A percentile compares a stretch with the other conserved stretches of the same genome.
These are phyloP conservation scores for Mayamaea pseudoterrestris DNA, from an alignment of 108 stramenopile genomes.

Conservation along the genomic window DNA sequence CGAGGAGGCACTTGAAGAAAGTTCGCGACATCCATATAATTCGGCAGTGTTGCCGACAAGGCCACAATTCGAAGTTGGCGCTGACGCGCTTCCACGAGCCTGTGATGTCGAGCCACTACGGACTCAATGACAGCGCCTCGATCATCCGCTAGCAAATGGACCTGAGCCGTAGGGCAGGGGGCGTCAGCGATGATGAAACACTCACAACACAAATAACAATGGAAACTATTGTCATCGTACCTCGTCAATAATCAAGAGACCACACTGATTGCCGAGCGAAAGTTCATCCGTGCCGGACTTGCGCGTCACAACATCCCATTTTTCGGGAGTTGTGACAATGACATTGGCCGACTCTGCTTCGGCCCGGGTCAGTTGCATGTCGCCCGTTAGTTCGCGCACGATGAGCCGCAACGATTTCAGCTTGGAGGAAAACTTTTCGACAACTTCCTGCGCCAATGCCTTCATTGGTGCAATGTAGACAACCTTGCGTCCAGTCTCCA, in stretches of 20 bases:
- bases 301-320: conserved; percentile 87
- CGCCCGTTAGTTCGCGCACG: conserved; percentile 95
- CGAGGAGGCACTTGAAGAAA: conserved; percentile 68
- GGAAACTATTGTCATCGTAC: too few relatives aligned
- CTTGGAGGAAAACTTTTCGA: conserved; percentile 89
- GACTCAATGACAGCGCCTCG: conserved; percentile 98
- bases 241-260: conserved; percentile 97
- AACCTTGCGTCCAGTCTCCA: conserved; percentile 63
- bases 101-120: conserved; percentile 91
- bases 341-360: conserved; percentile 89
- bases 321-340: conserved; percentile 91
- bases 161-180: too few relatives aligned
- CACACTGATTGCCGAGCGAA: conserved; percentile 82
- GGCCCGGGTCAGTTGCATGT: conserved; percentile 92
- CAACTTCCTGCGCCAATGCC: conserved; percentile 98
- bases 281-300: conserved; percentile 80
- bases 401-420: conserved; percentile 79
- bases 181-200: conserved; percentile 88
- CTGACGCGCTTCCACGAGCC: conserved; percentile 91
- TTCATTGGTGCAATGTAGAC: conserved; percentile 99
- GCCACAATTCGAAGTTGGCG: conserved; percentile 88
- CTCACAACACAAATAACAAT: too few relatives aligned
- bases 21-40: conserved; percentile 86
- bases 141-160: conserved; percentile 93
- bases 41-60: conserved; percentile 96